Base-by-base conservation (phyloP, 495 filamentous ascomycete species). In the Aspergillus incahuasiensis region DNA sequence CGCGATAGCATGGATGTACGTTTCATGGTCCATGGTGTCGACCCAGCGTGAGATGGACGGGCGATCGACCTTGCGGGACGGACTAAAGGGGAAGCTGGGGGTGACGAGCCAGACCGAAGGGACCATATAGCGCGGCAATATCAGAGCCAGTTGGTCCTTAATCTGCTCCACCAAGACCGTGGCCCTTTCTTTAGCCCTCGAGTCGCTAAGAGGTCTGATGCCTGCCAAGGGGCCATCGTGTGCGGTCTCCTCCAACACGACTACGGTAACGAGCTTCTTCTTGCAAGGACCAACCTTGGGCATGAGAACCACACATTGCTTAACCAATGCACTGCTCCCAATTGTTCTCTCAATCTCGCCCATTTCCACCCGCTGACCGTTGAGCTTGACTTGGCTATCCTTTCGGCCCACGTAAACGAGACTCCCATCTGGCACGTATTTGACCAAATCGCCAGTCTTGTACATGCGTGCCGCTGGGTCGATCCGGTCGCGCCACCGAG, bases 331-430 rank as follows among this genome's bases (percentile, higher is more conserved):
- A 2, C 21, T n/a, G 11, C 13, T 20, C 1, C 7, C 48, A 11
- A 63, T 25, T 11, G 60, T 54, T 38, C 39, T 54, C 32, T 68
- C 65, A 7, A 68, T 52, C 39, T 83, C 81, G 3, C 66, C 73
- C 13, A 75, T 62, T 50, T 81, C 77, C 24, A 82, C 62, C 8
- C 78, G 62, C 21, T 68, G 58, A 22, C 65, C 57, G 38, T 74
- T 72, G 18, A 80, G 63, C 58, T 81, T 82, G 51, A 80, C 61
- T 53, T 80, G 70, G 16, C 24, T 47, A n/a, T 60, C 58, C 15
- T 54, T 52, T 15, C 62, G 62, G 1, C 66, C 64, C 2, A 68
- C 25, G 24, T 51, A 54, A 11, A 42, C n/a, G n/a, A 69, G 38
- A 1, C 24, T 24, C 1, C 64, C 64, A 24, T 67, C 55, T 1